A percentile compares a stretch with the other conserved stretches of the same genome.
phyloP scores from a whole-genome alignment of 768 basidiomycete species.

The Suillus ampliporus region DNA sequence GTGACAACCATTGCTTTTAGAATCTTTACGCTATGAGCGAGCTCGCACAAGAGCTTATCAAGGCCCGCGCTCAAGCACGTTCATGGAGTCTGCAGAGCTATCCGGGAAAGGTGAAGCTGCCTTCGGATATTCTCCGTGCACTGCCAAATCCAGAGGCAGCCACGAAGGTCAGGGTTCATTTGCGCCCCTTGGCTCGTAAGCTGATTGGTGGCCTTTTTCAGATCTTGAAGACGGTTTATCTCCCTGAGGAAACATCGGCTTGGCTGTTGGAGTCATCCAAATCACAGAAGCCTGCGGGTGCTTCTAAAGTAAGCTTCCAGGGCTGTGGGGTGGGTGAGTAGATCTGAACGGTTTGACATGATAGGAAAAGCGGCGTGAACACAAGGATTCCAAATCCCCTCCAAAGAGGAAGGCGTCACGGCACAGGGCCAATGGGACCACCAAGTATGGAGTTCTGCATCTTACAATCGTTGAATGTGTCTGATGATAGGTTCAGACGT shows the following conservation, averaged over 20 bases:
- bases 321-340: not conserved
- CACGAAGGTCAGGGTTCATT: constrained; percentile 54
- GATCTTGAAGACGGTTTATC: constrained; percentile 72
- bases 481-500: constrained; percentile 28
- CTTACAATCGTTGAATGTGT: not conserved
- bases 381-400: constrained; percentile 56
- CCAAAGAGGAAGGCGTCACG: constrained; percentile 60
- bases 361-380: constrained; percentile 46
- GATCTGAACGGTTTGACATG: constrained; percentile 9
- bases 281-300: constrained; percentile 41
- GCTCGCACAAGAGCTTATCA: constrained; percentile 87
- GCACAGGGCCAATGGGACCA: constrained; percentile 31
- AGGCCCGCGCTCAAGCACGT: constrained; percentile 60
- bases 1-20: constrained; percentile 44
- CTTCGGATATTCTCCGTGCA: constrained; percentile 79
- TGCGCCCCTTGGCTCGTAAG: not conserved
- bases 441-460: constrained; percentile 28
- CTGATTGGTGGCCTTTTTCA: constrained; percentile 32
- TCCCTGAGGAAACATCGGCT: constrained; percentile 60
- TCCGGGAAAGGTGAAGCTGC: constrained; percentile 81
- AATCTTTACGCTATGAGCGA: constrained; percentile 89
- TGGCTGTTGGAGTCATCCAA: constrained; percentile 61
- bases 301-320: constrained; percentile 32
- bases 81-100: constrained; percentile 81
- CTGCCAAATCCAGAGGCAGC: constrained; percentile 70